Evolutionary conservation across 2,329 filamentous ascomycete genomes (phyloP), one percentile per base, ranked within the genome.

Genomic region (Parascedosporium putredinis): DNA sequence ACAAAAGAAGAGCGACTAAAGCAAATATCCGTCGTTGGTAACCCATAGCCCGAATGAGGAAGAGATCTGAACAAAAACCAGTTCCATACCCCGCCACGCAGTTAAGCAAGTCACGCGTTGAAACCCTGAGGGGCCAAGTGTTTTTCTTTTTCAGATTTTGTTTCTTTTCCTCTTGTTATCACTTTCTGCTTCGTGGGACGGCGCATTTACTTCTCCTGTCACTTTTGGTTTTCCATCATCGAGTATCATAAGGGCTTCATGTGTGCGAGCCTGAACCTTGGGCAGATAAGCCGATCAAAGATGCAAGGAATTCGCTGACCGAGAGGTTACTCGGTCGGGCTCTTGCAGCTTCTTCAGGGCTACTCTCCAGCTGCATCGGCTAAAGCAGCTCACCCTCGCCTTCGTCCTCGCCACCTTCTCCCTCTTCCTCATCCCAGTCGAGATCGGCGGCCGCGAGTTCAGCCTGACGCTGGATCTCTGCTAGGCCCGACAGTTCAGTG

Each of bases 401-500:
- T 1, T 78, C 68, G 2, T 70, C 73, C 12, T 60, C 68, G 5
- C 57, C 64, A 2, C 65, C 47, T 3, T 48, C 63, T 4, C 69
- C 69, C 18, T 75, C 76, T 25, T 78, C 78, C 9, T 79, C 77
- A 33, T 75, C 73, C 47, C 79, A 78, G 72, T 85, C 81, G 44
- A 86, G 66, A 42, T 79, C 64, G 0, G 57, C 68, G 2, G 67
- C 65, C 61, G 73, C 66, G 54, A 70, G 71, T 56, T 80, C 77
- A 0, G 79, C 78, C 52, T 63, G 64, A 20, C 77, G 67, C 62
- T 83, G 79, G n/a, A 89, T 81, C 62, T 88, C 85, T 0, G 82
- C 81, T 40, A 89, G 62, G 0, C 85, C 85, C 29, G 81, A 86
- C 29, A 91, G 70, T 62, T 91, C 86, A 25, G 84, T 79, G 0